Evolutionary conservation across 1,284 basidiomycete species (phyloP), one percentile per base, ranked within the genome.

Genomic region (Ustilago vetiveriae): DNA sequence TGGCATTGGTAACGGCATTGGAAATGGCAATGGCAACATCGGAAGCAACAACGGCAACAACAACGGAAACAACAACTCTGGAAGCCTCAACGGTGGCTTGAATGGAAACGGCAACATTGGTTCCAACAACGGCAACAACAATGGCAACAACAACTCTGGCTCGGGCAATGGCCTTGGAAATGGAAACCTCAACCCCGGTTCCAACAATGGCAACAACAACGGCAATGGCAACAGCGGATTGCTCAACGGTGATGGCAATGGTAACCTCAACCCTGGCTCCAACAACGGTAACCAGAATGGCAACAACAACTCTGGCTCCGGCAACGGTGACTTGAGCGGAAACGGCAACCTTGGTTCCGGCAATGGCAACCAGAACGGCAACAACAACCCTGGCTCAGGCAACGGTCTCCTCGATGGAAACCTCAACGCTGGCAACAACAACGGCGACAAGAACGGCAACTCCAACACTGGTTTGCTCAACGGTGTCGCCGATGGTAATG

Each of bases 301-400:
- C 9, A 35, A 36, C 38, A 19, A 19, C 26, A 51, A 51, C 36
- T 5, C 27, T 3, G 27, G 40, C 14, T 22, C 7, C 17, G 9
- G 14, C 21, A 42, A 37, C 27, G 40, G 40, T 13, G 21, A 27
- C 9, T 9, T 13, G 26, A 29, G 19, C n/a, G 40, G 40, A n/a
- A 42, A 42, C 26, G 21, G 19, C 14, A 64, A 64, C 27, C 9
- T 24, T 4, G 60, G 60, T n/a, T 43, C 43, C 22, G n/a, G 21
- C 44, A 64, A 65, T 16, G 62, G 62, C 5, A 45, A 53, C 36
- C 9, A 42, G 26, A 58, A 64, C 23, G 55, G 55, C 9, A 58
- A 58, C 48, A 11, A 22, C n/a, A 58, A 58, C 43, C 14, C 26
- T 8, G 43, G 43, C 16, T 35, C 30, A 11, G 35, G 19, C 8